A percentile compares a stretch with the other conserved stretches of the same genome.
phyloP scores from a whole-genome alignment of 257 asterid genomes.

The Petrea volubilis region DNA sequence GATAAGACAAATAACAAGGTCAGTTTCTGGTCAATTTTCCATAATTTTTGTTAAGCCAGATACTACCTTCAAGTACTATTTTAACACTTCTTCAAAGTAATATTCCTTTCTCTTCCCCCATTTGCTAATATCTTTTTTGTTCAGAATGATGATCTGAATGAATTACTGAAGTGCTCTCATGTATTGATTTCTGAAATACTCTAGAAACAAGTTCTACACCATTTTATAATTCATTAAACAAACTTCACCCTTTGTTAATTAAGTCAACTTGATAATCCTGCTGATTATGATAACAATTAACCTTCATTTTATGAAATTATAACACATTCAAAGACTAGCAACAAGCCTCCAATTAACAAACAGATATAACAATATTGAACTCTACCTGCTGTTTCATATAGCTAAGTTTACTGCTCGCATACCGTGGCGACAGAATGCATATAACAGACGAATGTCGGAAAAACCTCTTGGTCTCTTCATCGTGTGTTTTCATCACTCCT shows the following conservation, averaged over 20 bases:
- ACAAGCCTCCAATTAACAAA: constrained; percentile 16
- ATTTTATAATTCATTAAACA: background rate
- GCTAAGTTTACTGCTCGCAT: constrained; percentile 83
- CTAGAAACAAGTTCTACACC: background rate
- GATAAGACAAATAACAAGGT: background rate
- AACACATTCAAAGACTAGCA: background rate
- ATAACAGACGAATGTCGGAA: constrained; percentile 84
- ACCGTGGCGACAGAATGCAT: constrained; percentile 87
- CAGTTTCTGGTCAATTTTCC: background rate
- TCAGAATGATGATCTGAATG: background rate
- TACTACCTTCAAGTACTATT: background rate
- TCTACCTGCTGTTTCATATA: constrained; percentile 76
- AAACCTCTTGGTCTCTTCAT: constrained; percentile 87
- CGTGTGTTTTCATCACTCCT: constrained; percentile 90
- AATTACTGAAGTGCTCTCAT: background rate
- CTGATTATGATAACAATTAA: background rate
- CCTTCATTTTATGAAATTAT: background rate
- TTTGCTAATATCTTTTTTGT: background rate
- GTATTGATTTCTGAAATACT: constrained; percentile 9
- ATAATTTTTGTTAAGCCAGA: background rate
- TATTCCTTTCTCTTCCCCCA: background rate
- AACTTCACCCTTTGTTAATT: background rate
- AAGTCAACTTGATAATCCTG: background rate
- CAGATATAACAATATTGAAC: constrained; percentile 11
- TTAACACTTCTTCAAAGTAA: background rate